Conservation (phyloP, 1,284 basidiomycete species). For the Apiotrichum sp. region DNA sequence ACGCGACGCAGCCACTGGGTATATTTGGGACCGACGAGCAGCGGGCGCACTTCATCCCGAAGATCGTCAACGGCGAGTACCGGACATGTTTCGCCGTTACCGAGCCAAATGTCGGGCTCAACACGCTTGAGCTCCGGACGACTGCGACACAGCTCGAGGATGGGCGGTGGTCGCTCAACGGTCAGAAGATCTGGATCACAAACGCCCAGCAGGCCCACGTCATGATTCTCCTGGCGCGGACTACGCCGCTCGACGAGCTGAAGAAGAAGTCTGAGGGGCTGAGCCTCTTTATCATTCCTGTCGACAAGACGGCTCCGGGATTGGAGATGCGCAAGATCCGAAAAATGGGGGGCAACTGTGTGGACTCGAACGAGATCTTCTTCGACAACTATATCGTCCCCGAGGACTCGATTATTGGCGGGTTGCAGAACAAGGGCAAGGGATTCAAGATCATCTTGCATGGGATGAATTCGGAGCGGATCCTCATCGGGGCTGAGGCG, state of each 20-base stretch:
- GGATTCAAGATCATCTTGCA: conserved; percentile 45
- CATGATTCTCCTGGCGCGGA: conserved; percentile 21
- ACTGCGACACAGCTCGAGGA: conserved; percentile 12
- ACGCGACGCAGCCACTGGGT: conserved; percentile 15
- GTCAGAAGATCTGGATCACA: conserved; percentile 20
- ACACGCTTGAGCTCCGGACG: conserved; percentile 18
- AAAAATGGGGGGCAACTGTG: conserved; percentile 16
- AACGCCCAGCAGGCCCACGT: conserved; percentile 20
- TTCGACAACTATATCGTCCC: conserved; percentile 18
- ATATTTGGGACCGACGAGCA: conserved; percentile 19
- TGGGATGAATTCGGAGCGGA: conserved; percentile 47
- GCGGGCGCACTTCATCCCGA: conserved; percentile 12
- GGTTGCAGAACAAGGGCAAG: conserved; percentile 29
- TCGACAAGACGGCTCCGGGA: conserved; percentile 13
- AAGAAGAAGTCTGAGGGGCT: conserved; percentile 15
- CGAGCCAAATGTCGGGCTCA: conserved; percentile 16
- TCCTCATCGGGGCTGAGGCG: conserved; percentile 48
- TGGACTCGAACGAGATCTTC: conserved; percentile 18
- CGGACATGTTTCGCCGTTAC: conserved; percentile 17
- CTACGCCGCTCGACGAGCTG: conserved; percentile 18
- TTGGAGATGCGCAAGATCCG: conserved; percentile 10
- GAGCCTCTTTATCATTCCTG: conserved; percentile 12
- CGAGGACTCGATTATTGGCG: conserved; percentile 10
- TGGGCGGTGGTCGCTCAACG: conserved; percentile 13
- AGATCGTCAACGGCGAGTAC: conserved; percentile 15